A percentile compares a stretch with the other conserved stretches of the same genome.
Evolutionary conservation across 2,329 filamentous ascomycete genomes (phyloP).

Genomic region (Colletotrichum viniferum): DNA sequence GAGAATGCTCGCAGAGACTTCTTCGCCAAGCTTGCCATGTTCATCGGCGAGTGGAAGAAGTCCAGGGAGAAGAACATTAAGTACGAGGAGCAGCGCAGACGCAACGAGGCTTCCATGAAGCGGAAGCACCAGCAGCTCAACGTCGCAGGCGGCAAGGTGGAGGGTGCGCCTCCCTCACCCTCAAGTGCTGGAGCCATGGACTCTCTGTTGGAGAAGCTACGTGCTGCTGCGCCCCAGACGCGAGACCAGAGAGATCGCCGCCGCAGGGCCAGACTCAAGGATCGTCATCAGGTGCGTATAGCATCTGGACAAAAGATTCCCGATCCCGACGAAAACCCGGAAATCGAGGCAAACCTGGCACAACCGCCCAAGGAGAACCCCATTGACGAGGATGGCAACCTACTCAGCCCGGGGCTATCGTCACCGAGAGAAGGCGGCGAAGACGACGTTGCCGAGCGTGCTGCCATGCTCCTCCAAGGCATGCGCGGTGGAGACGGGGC

Average conservation of each 20-base stretch:
- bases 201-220: constrained; percentile 89
- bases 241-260: constrained; percentile 89
- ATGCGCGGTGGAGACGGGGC: constrained; percentile 72
- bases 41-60: constrained; percentile 95
- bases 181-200: constrained; percentile 92
- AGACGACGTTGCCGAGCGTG: constrained; percentile 84
- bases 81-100: constrained; percentile 80
- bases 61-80: constrained; percentile 89
- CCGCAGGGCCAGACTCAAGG: constrained; percentile 85
- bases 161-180: constrained; percentile 63
- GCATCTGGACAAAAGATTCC: constrained; percentile 90
- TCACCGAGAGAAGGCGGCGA: constrained; percentile 52
- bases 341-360: constrained; percentile 49
- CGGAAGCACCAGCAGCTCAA: constrained; percentile 81
- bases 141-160: constrained; percentile 42
- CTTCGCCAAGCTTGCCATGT: constrained; percentile 89
- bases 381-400: constrained; percentile 52
- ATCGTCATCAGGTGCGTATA: constrained; percentile 86
- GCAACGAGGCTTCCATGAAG: constrained; percentile 91
- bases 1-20: constrained; percentile 95
- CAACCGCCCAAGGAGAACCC: constrained; percentile 37
- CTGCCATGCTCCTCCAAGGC: constrained; percentile 82
- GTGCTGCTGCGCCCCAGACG: constrained; percentile 88
- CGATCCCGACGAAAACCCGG: constrained; percentile 68
- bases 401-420: constrained; percentile 55